Evolutionary conservation across 176 grass and related monocot species (phyloP), one percentile per base, ranked within the genome.

Genomic region (Triticum urartu): DNA sequence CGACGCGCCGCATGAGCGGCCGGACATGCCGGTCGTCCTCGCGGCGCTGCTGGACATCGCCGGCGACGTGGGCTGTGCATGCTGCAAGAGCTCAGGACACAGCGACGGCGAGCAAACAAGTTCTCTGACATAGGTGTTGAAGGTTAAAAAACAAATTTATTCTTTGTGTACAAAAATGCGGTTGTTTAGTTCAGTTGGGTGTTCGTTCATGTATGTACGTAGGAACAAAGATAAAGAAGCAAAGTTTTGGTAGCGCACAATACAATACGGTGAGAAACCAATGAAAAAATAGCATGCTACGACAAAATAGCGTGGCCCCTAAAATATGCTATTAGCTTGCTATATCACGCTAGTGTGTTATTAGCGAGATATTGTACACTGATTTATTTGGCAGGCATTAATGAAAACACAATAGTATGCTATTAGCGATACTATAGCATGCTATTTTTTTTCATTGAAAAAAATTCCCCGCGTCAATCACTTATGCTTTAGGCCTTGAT

Each of bases 1-100:
- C 3, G 93, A 95, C 82, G 32, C 87, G 60, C 93, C 93, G 8
- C 90, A 88, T 24, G 87, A 95, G 58, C 82, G 93, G 11, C 93
- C 88, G 0, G 90, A 95, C 85, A 92, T 95, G 93, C 64, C 65
- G 50, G 85, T 84, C 3, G 90, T 92, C 4, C 79, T 88, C 39
- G 83, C 67, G 17, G 73, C 60, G 13, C 74, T 95, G 50, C 79
- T 88, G 34, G 75, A 71, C 87, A 52, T 92, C 11, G 66, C 81
- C 22, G 48, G 30, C 84, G 72, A 60, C 11, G 25, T 6, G 21
- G 48, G 65, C 14, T 48, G 84, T 45, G 60, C 26, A 77, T 77
- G 54, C 20, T 22, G 6, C 10, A 34, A 14, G 13, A 68, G 61
- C 24, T n/a, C 79, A 7, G 62, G 39, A 10, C 40, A 5, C 8